Evolutionary conservation across 768 basidiomycete genomes (phyloP).

Genomic region (Lentinula boryana): DNA sequence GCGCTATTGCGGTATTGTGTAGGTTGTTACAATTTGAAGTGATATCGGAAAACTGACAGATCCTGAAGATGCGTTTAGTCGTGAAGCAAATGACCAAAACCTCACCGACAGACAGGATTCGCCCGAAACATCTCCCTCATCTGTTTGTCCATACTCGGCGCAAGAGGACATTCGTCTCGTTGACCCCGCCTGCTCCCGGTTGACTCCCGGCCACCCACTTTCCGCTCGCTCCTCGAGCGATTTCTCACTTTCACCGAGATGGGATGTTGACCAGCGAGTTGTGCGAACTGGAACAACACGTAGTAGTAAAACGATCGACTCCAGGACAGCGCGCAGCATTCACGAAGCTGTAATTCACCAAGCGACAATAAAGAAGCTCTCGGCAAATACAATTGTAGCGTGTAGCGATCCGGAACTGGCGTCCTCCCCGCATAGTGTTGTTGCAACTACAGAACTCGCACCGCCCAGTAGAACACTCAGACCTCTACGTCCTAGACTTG

Average conservation of each 20-base stretch:
- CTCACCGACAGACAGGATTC: slow-evolving; percentile 1
- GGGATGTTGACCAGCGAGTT: slow-evolving; percentile 10
- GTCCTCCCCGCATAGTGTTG: no score
- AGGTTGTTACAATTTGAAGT: slow-evolving; percentile 8
- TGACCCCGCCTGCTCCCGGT: slow-evolving; percentile 6
- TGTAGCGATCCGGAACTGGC: neutral
- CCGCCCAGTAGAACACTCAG: neutral
- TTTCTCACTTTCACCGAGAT: slow-evolving; percentile 1
- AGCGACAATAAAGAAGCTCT: slow-evolving; percentile 11
- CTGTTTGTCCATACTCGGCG: slow-evolving; percentile 4
- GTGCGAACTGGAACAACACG: slow-evolving; percentile 9
- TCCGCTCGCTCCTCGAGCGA: slow-evolving; percentile 11
- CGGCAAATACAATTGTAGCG: neutral
- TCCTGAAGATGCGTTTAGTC: slow-evolving; percentile 12
- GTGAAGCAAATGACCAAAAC: neutral
- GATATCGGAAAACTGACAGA: neutral
- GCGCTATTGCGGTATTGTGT: slow-evolving; percentile 36
- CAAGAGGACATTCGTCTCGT: slow-evolving; percentile 2
- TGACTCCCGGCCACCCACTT: slow-evolving; percentile 10
- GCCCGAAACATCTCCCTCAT: slow-evolving; percentile 8
- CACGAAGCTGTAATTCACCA: slow-evolving; percentile 17
- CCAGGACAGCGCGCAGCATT: slow-evolving; percentile 13
- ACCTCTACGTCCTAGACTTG: neutral
- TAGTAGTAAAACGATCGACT: slow-evolving; percentile 17
- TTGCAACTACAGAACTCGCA: neutral